Percentiles rank a stretch among this genome's conserved stretches.
phyloP scores from a whole-genome alignment of 495 filamentous ascomycete genomes.

The Penicillium crystallinum region DNA sequence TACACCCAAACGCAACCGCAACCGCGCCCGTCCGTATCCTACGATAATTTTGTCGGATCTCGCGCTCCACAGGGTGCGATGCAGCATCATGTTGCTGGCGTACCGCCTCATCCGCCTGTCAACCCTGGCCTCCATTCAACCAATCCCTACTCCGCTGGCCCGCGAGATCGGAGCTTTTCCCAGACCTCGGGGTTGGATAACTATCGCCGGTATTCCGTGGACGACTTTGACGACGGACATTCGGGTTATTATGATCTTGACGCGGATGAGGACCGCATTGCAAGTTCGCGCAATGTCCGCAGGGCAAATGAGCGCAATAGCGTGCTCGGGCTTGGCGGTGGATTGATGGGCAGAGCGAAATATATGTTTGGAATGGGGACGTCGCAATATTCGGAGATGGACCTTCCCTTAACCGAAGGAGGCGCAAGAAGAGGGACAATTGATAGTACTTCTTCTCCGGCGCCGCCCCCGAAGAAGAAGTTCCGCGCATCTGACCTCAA shows the following conservation, averaged over 20 bases:
- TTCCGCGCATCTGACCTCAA: conserved; percentile 73
- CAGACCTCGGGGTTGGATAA: conserved; percentile 80
- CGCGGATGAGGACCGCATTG: conserved; percentile 51
- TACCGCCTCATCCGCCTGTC: conserved; percentile 23
- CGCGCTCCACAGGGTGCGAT: conserved; percentile 41
- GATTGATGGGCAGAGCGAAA: conserved; percentile 79
- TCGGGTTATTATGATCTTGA: conserved; percentile 59
- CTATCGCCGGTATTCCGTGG: conserved; percentile 84
- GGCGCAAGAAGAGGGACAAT: conserved; percentile 47
- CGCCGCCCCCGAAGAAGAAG: conserved; percentile 45
- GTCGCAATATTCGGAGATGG: conserved; percentile 94
- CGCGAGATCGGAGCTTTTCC: conserved; percentile 57
- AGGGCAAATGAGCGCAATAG: conserved; percentile 75
- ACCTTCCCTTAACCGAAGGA: conserved; percentile 84
- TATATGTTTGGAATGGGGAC: conserved; percentile 87
- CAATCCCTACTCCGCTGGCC: conserved; percentile 45
- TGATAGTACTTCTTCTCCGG: conserved; percentile 29
- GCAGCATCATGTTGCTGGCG: conserved; percentile 18
- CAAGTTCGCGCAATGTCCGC: conserved; percentile 46
- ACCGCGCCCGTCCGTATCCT: conserved; percentile 79
- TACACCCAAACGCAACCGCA: conserved; percentile 43
- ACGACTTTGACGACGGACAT: conserved; percentile 73
- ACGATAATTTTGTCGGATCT: conserved; percentile 88
- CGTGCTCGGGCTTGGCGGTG: conserved; percentile 78
- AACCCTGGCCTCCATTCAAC: conserved; percentile 28